phyloP scores from a whole-genome alignment of 371 early-diverging fungal species.

The Homolaphlyctis polyrhiza region DNA sequence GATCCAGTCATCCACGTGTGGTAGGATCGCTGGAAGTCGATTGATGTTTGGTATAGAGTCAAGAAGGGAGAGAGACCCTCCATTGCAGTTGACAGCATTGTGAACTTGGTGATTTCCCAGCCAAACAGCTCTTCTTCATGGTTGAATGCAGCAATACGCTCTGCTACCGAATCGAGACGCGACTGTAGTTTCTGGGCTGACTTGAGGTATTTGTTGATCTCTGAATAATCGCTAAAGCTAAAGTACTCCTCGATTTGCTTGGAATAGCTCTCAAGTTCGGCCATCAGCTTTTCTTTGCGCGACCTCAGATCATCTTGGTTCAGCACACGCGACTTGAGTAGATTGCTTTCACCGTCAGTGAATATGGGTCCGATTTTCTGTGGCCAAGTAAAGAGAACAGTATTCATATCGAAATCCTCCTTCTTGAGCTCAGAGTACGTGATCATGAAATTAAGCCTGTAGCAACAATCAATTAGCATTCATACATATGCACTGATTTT shows the following conservation, averaged over 20 bases:
- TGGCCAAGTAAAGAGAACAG: conserved; percentile 46
- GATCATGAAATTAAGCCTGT: conserved; percentile 45
- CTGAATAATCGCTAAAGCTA: conserved; percentile 43
- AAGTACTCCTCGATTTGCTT: conserved; percentile 51
- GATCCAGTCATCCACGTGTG: conserved; percentile 50
- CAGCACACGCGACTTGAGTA: conserved; percentile 27
- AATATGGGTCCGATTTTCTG: conserved; percentile 39
- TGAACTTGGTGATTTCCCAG: conserved; percentile 44
- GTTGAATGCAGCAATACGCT: conserved; percentile 38
- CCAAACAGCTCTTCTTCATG: conserved; percentile 46
- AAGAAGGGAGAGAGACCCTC: conserved; percentile 38
- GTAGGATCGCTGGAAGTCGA: conserved; percentile 48
- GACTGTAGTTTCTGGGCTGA: conserved; percentile 47
- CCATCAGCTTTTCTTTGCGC: conserved; percentile 36
- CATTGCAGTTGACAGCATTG: conserved; percentile 26
- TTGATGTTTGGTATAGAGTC: conserved; percentile 46
- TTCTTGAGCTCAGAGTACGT: conserved; percentile 37
- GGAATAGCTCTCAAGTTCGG: conserved; percentile 42
- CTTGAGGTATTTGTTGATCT: conserved; percentile 46
- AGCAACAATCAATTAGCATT: background rate
- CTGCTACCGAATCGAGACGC: conserved; percentile 37
- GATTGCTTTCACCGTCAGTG: conserved; percentile 35
- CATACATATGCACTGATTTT: background rate
- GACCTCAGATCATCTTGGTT: conserved; percentile 49
- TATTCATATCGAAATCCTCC: conserved; percentile 50